phyloP scores from a whole-genome alignment of 2,329 filamentous ascomycete genomes.

The Dothistroma septosporum region DNA sequence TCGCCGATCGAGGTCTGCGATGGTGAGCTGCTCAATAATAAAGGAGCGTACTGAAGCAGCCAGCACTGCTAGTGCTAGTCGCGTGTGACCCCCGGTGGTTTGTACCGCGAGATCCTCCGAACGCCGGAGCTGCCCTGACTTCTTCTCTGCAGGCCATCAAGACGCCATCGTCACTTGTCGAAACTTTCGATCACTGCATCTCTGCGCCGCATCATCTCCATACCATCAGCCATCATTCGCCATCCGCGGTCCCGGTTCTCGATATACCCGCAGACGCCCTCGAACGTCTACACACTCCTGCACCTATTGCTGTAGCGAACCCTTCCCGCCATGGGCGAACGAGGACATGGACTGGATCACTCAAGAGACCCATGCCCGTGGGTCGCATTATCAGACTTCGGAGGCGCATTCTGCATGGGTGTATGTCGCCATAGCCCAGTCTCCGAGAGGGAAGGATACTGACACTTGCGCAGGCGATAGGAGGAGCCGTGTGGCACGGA shows the following conservation, averaged over 20 bases:
- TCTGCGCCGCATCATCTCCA: slow-evolving; percentile 2
- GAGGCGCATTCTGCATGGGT: slow-evolving; percentile 94
- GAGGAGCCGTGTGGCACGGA: slow-evolving; percentile 80
- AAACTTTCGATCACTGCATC: background rate
- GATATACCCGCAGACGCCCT: background rate
- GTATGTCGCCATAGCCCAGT: slow-evolving; percentile 51
- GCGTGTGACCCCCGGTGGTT: background rate
- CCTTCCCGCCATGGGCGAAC: slow-evolving; percentile 25
- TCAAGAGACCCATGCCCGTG: slow-evolving; percentile 93
- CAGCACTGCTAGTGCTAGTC: background rate
- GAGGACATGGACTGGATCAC: slow-evolving; percentile 67
- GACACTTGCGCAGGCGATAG: slow-evolving; percentile 29
- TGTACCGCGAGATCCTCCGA: background rate
- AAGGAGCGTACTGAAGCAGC: background rate
- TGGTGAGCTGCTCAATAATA: slow-evolving; percentile 17
- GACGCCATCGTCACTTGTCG: background rate
- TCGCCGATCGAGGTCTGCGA: slow-evolving; percentile 10
- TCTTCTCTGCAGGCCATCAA: background rate
- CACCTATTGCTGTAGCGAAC: slow-evolving; percentile 1
- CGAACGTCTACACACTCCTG: background rate
- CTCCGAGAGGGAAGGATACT: background rate
- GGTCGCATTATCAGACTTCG: slow-evolving; percentile 96
- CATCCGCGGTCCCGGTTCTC: background rate
- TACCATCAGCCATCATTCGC: background rate
- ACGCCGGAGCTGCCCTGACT: background rate